Base-by-base conservation (phyloP, 306 rosid genomes). In the Cicer arietinum region DNA sequence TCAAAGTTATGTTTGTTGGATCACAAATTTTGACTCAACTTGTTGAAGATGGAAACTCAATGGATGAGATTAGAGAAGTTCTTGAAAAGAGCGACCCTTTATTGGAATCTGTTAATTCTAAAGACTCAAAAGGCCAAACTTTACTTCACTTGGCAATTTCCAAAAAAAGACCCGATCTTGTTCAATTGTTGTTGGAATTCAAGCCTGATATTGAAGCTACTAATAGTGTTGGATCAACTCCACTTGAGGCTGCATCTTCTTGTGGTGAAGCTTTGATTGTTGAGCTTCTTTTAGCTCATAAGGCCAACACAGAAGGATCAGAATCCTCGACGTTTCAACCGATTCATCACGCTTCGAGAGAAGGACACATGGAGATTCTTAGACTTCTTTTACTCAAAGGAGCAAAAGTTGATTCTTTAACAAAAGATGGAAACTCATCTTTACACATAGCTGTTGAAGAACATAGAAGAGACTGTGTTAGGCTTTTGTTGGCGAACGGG, bases 361-460 rank as follows among this genome's bases (percentile, higher is more conserved):
- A 58, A 3, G 96, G 97, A 10, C 93, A 93, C 37, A 16, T 85
- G n/a, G 94, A 93, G 52, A 89, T 93, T 18, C 41, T 93, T 8
- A 83, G 96, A 81, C 89, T 88, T 47, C 88, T 93, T 2, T 83
- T 93, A 12, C 83, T 84, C 60, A 91, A 93, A 63, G 94, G 97
- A 0, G 88, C 96, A 9, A 79, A 72, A 25, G 89, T 86, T 2
- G 90, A 93, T 0, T 70, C 90, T 0, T 51, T 78, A 6, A 71
- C 92, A 1, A 88, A 83, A 30, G 90, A 88, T 16, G 97, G 97
- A 1, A 85, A 77, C 83, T 88, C 97, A 0, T 95, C 97, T 1
- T 75, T 93, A 8, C 98, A 91, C 76, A 82, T 93, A 2, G 91
- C 96, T 0, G 89, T 86, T 5, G 86, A 88, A 13, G 89, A 87